Conservation (phyloP, 164 flowering plant genomes). For the Litsea cubeba region DNA sequence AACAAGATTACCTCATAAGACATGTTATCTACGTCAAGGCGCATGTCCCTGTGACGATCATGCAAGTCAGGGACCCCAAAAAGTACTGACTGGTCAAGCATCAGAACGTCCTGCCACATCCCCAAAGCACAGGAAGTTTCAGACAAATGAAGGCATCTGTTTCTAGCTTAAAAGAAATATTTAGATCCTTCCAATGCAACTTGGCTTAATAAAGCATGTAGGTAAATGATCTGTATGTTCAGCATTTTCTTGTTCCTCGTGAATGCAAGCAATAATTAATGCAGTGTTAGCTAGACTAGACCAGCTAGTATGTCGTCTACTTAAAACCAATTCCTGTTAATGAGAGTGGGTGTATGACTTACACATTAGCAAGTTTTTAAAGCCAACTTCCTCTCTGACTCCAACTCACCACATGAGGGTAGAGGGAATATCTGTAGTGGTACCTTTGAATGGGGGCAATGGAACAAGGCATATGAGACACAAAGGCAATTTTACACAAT, state of each 20-base stretch:
- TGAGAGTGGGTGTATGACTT: too few relatives aligned
- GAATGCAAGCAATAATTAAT: too few relatives aligned
- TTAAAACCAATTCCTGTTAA: too few relatives aligned
- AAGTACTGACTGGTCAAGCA: constrained; percentile 68
- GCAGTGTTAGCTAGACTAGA: too few relatives aligned
- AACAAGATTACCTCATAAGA: constrained; percentile 64
- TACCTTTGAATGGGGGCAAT: too few relatives aligned
- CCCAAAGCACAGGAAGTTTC: not conserved
- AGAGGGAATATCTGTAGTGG: too few relatives aligned
- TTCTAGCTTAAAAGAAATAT: not conserved
- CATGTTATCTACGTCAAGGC: constrained; percentile 97
- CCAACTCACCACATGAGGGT: too few relatives aligned
- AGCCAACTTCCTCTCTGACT: too few relatives aligned
- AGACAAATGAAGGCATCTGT: not conserved
- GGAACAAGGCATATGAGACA: too few relatives aligned
- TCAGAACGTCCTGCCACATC: constrained; percentile 60
- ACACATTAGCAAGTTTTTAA: too few relatives aligned
- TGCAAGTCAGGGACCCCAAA: constrained; percentile 70
- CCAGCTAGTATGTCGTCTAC: too few relatives aligned
- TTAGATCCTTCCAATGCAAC: not conserved
- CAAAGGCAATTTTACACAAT: too few relatives aligned
- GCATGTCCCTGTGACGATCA: constrained; percentile 92
- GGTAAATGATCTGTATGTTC: not conserved
- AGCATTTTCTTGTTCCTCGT: not conserved
- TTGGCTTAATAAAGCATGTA: not conserved